A percentile compares a stretch with the other conserved stretches of the same genome.
phyloP scores from a whole-genome alignment of 2,329 filamentous ascomycete genomes.

The Scedosporium dehoogii region DNA sequence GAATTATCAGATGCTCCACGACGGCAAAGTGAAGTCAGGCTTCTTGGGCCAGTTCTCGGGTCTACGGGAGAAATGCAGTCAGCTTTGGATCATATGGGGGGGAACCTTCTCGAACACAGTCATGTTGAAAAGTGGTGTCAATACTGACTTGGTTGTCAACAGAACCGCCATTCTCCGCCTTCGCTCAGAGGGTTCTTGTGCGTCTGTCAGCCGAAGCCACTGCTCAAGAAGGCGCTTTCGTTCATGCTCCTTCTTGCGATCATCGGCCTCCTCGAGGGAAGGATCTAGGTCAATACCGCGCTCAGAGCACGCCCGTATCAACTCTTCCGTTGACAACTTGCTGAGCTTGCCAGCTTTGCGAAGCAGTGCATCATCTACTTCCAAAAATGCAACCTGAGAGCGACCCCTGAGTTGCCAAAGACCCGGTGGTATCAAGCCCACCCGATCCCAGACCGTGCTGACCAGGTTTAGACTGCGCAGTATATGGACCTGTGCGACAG shows the following conservation, averaged over 20 bases:
- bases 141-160: constrained; percentile 29
- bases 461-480: constrained; percentile 34
- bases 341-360: constrained; percentile 47
- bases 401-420: constrained; percentile 45
- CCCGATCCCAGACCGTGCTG: constrained; percentile 37
- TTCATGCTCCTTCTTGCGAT: constrained; percentile 44
- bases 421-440: constrained; percentile 34
- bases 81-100: too few species aligned
- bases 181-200: constrained; percentile 24
- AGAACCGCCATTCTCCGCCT: constrained; percentile 28
- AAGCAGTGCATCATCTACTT: constrained; percentile 62
- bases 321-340: constrained; percentile 52
- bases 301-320: constrained; percentile 61
- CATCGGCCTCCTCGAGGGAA: background rate
- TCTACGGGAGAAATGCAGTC: background rate
- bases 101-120: background rate
- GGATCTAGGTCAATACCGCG: constrained; percentile 49
- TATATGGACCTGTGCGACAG: constrained; percentile 24
- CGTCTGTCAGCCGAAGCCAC: constrained; percentile 38
- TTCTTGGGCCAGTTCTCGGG: constrained; percentile 5
- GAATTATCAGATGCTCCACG: background rate
- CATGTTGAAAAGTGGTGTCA: background rate
- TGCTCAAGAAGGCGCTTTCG: constrained; percentile 34
- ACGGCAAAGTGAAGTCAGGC: background rate
- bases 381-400: constrained; percentile 51